Conservation (phyloP, 179 eudicot species). For the Carnegiea gigantea region DNA sequence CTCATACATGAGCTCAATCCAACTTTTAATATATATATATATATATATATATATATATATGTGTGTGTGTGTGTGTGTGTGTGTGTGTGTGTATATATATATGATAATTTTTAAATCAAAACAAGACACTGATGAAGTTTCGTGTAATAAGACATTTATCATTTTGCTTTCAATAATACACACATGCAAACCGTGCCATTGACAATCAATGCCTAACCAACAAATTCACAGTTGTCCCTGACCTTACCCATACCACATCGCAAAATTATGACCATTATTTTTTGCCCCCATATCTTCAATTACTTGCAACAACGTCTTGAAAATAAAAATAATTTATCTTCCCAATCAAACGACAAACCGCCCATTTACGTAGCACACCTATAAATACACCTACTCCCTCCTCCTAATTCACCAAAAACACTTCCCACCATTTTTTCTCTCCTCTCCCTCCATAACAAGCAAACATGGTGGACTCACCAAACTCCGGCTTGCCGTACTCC, state of each 20-base stretch:
- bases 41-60: too few species aligned
- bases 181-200: not conserved
- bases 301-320: conserved; percentile 8
- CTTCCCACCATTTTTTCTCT: not conserved
- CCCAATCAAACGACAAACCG: conserved; percentile 23
- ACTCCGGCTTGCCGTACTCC: conserved; percentile 25
- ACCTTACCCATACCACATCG: not conserved
- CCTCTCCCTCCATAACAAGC: not conserved
- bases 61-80: too few species aligned
- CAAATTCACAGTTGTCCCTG: not conserved
- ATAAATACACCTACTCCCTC: conserved; percentile 22
- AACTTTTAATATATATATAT: too few species aligned
- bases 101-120: too few species aligned
- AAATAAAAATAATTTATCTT: not conserved
- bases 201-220: not conserved
- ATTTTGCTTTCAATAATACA: too few species aligned
- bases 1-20: too few species aligned
- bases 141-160: too few species aligned
- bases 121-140: too few species aligned
- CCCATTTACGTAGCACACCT: conserved; percentile 10
- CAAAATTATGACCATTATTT: not conserved
- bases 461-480: conserved; percentile 18
- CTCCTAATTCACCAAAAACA: not conserved
- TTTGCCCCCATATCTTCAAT: not conserved
- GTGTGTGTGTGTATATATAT: too few species aligned